Percentiles rank a stretch among this genome's conserved stretches.
Evolutionary conservation across 2,329 filamentous ascomycete species (phyloP).

Genomic region (Paraconiothyrium sp.): DNA sequence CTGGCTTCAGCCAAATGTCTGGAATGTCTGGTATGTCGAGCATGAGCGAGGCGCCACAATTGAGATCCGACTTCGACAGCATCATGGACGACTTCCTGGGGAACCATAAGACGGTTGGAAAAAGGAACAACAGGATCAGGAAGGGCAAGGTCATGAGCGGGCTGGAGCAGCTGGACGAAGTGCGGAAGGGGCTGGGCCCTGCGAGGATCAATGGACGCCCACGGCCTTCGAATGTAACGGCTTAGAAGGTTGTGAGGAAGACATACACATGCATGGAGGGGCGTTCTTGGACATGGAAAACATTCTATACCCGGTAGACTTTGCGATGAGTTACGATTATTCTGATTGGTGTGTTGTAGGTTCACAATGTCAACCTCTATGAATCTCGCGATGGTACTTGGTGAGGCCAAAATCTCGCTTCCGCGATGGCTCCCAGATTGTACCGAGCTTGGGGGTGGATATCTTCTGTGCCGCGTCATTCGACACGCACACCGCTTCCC

Average conservation of each 20-base stretch:
- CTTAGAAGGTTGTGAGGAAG: conserved; percentile 8
- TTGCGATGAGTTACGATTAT: conserved; percentile 3
- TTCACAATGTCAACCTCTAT: neutral
- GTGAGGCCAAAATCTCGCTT: neutral
- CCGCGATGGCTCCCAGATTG: neutral
- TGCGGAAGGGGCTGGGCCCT: conserved; percentile 80
- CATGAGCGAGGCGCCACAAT: conserved; percentile 58
- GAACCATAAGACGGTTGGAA: conserved; percentile 74
- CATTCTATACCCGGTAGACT: conserved; percentile 19
- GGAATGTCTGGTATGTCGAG: conserved; percentile 41
- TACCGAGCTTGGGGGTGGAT: neutral
- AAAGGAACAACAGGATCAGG: conserved; percentile 76
- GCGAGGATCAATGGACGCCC: conserved; percentile 64
- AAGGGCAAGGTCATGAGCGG: conserved; percentile 83
- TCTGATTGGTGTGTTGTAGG: neutral
- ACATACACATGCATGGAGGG: neutral
- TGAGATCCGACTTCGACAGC: conserved; percentile 82
- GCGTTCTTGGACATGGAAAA: conserved; percentile 12
- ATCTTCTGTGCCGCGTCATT: neutral
- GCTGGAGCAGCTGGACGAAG: conserved; percentile 89
- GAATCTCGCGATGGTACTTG: neutral
- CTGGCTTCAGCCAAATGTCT: conserved; percentile 54
- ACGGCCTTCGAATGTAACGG: conserved; percentile 31
- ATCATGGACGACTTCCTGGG: conserved; percentile 95
- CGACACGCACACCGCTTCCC: neutral